phyloP scores from a whole-genome alignment of 2,329 filamentous ascomycete species.

The Chalaropsis ovoidea region DNA sequence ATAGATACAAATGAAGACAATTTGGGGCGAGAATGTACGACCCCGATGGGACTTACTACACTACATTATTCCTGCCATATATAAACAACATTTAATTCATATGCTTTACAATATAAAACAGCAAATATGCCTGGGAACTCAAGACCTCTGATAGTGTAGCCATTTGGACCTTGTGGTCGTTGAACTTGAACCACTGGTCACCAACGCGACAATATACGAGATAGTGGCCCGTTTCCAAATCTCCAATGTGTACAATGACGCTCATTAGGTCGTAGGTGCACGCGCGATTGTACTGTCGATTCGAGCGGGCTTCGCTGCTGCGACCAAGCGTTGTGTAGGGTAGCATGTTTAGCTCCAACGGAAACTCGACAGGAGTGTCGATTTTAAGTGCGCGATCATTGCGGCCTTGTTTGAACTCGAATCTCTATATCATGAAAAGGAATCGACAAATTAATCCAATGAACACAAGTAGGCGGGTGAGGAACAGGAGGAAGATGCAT shows the following conservation, averaged over 20 bases:
- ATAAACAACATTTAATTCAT: conserved; percentile 29
- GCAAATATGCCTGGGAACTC: conserved; percentile 72
- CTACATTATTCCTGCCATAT: conserved; percentile 1
- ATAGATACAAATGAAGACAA: background rate
- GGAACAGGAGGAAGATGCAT: background rate
- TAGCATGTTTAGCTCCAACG: conserved; percentile 76
- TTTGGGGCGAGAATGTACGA: no score
- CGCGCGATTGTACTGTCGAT: conserved; percentile 49
- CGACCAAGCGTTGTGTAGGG: conserved; percentile 69
- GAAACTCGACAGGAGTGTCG: conserved; percentile 76
- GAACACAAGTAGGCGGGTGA: background rate
- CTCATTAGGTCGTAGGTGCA: conserved; percentile 80
- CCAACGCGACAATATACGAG: conserved; percentile 78
- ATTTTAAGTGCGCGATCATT: conserved; percentile 73
- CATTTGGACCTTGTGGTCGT: conserved; percentile 83
- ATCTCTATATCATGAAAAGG: conserved; percentile 39
- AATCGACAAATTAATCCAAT: background rate
- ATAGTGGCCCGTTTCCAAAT: conserved; percentile 87
- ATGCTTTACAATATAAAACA: conserved; percentile 72
- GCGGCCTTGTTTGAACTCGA: conserved; percentile 60
- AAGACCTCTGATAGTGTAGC: conserved; percentile 79
- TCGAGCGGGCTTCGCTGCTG: conserved; percentile 38
- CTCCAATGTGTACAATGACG: conserved; percentile 86
- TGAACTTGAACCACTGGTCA: conserved; percentile 88
- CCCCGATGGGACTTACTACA: background rate